phyloP scores from a whole-genome alignment of 306 rosid species.

The Ochetophila trinervis region DNA sequence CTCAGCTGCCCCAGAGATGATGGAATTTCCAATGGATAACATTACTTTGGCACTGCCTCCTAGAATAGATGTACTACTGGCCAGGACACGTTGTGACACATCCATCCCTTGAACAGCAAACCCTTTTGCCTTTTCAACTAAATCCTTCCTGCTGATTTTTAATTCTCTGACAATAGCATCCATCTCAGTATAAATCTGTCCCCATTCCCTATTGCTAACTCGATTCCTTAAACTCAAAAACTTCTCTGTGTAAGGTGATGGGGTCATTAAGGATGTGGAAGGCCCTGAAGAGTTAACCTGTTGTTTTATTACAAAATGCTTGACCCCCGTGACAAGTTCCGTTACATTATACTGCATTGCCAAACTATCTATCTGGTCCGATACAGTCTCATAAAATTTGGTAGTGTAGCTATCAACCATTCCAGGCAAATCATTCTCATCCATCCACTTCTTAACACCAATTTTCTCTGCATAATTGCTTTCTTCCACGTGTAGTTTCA shows the following conservation, averaged over 20 bases:
- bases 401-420: slow-evolving; percentile 77
- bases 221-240: slow-evolving; percentile 65
- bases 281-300: slow-evolving; percentile 48
- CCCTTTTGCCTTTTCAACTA: slow-evolving; percentile 80
- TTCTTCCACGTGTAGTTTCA: slow-evolving; percentile 76
- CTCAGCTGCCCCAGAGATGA: slow-evolving; percentile 87
- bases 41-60: slow-evolving; percentile 66
- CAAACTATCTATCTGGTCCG: slow-evolving; percentile 78
- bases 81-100: slow-evolving; percentile 62
- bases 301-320: slow-evolving; percentile 57
- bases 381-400: slow-evolving; percentile 70
- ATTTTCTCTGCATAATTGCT: slow-evolving; percentile 81
- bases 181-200: slow-evolving; percentile 56
- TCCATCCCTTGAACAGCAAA: slow-evolving; percentile 71
- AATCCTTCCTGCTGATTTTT: slow-evolving; percentile 70
- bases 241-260: slow-evolving; percentile 62
- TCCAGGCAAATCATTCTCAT: slow-evolving; percentile 88
- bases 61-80: slow-evolving; percentile 62
- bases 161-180: slow-evolving; percentile 66
- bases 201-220: slow-evolving; percentile 72
- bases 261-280: slow-evolving; percentile 37
- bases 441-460: slow-evolving; percentile 90
- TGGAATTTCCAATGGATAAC: slow-evolving; percentile 68
- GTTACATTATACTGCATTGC: slow-evolving; percentile 88
- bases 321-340: slow-evolving; percentile 76